phyloP scores from a whole-genome alignment of 169 alveolate genomes.

The Theileria equi region DNA sequence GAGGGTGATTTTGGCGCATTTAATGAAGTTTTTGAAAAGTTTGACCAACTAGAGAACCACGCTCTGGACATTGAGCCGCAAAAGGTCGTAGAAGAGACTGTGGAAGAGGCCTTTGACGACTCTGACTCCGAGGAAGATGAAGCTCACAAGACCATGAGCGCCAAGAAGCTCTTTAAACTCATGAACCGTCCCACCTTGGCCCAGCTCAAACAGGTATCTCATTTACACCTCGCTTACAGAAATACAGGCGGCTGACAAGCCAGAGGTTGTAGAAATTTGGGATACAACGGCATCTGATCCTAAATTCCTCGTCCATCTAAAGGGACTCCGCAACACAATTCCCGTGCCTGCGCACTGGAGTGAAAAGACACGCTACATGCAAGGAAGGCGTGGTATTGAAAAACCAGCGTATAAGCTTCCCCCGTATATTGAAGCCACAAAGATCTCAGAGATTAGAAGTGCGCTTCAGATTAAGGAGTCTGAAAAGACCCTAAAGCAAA shows the following conservation, averaged over 20 bases:
- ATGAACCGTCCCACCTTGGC: constrained; percentile 64
- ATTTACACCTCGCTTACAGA: not conserved
- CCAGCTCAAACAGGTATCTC: constrained; percentile 52
- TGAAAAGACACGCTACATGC: constrained; percentile 92
- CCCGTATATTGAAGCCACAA: constrained; percentile 86
- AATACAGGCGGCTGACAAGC: constrained; percentile 65
- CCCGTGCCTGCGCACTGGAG: constrained; percentile 98
- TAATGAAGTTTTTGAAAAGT: constrained; percentile 41
- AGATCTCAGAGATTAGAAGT: constrained; percentile 85
- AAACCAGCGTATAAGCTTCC: constrained; percentile 94
- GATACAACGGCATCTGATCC: constrained; percentile 97
- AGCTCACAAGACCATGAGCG: constrained; percentile 53
- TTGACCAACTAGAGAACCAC: constrained; percentile 40
- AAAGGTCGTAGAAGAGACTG: constrained; percentile 22
- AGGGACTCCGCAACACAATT: constrained; percentile 92
- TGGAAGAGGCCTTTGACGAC: constrained; percentile 34
- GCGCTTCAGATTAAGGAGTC: constrained; percentile 91
- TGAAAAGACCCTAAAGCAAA: constrained; percentile 91
- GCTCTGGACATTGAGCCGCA: constrained; percentile 46
- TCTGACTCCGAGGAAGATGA: constrained; percentile 60
- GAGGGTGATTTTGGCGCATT: constrained; percentile 37
- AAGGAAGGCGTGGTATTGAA: constrained; percentile 92
- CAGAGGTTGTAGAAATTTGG: constrained; percentile 91
- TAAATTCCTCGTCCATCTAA: constrained; percentile 88
- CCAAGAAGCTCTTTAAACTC: constrained; percentile 36